Evolutionary conservation across 768 basidiomycete genomes (phyloP), one percentile per base, ranked within the genome.

Genomic region (Phaeotremella skinneri): DNA sequence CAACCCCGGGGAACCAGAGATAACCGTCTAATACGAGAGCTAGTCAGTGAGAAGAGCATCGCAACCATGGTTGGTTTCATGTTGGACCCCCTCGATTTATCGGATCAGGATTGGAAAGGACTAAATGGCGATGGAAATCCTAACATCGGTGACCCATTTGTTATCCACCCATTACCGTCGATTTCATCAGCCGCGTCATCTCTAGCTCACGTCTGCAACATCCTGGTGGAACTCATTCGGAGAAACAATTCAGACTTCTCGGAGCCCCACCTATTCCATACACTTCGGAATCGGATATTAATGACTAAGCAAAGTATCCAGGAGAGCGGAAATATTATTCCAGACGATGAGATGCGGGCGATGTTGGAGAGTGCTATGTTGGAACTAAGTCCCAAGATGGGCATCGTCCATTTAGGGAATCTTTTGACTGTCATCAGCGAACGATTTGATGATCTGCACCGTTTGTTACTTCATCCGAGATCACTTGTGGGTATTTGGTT

Each of bases 191-290:
- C 73, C 7, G 70, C 76, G 11, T 96, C 92, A 11, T 90, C 90
- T 5, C 85, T 97, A 53, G 82, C 88, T 26, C 85, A 91, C 63
- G 87, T 90, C 11, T 88, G 93, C 66, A 86, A 87, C 42, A 85
- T 97, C 69, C 81, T 97, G 60, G 88, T 93, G 64, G 94, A 98
- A 74, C 82, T 96, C 39, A 96, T 97, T 65, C 84, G 93, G 52
- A 92, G 97, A 75, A 97, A 97, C 78, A 97, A 98, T 76, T 94
- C 93, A 37, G 94, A 99, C 76, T 97, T 92, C 73, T 93, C 96
- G 72, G 96, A 99, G 78, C 94, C 93, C 3, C 94, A 92, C 76
- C 82, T 97, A 13, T 97, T 96, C 79, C 93, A 96, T 71, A 91
- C 90, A 1, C 79, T 96, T 42, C 85, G 93, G 49, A 92, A 92